Evolutionary conservation across 2,329 filamentous ascomycete species (phyloP).

Genomic region (Bimuria novae-zelandiae): DNA sequence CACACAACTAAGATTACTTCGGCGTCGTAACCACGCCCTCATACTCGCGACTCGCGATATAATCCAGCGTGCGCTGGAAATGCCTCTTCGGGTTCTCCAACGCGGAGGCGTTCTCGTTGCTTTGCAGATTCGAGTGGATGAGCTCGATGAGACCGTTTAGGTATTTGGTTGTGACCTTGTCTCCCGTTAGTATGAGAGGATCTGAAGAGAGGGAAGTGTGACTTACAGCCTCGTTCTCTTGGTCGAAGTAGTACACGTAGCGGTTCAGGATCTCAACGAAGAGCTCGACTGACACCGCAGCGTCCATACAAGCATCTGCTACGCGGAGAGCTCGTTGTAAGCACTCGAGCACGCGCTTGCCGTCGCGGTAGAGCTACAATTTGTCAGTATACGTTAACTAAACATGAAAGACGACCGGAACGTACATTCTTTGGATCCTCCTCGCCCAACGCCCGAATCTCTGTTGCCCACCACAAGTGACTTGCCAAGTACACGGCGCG

Average conservation of each 20-base stretch:
- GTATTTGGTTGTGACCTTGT: conserved; percentile 87
- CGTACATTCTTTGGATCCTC: conserved; percentile 79
- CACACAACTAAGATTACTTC: conserved; percentile 52
- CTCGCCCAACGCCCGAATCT: conserved; percentile 75
- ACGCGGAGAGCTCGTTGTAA: conserved; percentile 93
- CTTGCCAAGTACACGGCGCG: conserved; percentile 94
- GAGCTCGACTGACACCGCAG: conserved; percentile 92
- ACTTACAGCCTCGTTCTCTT: conserved; percentile 90
- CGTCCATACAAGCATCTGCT: conserved; percentile 98
- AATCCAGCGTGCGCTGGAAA: conserved; percentile 92
- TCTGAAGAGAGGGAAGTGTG: neutral
- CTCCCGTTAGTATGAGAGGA: too few relatives aligned
- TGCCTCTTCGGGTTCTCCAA: conserved; percentile 91
- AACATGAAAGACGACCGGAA: conserved; percentile 16
- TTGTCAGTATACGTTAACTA: conserved; percentile 12
- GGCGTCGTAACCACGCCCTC: conserved; percentile 82
- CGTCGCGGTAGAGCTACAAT: conserved; percentile 82
- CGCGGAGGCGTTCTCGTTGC: conserved; percentile 79
- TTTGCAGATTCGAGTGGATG: conserved; percentile 93
- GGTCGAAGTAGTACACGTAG: conserved; percentile 99
- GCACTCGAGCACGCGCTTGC: conserved; percentile 95
- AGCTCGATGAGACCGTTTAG: conserved; percentile 97
- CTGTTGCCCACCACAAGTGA: conserved; percentile 97
- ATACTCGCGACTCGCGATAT: conserved; percentile 88
- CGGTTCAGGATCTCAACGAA: conserved; percentile 98